Evolutionary conservation across 768 basidiomycete genomes (phyloP).

Genomic region (Leucosporidium scottii): DNA sequence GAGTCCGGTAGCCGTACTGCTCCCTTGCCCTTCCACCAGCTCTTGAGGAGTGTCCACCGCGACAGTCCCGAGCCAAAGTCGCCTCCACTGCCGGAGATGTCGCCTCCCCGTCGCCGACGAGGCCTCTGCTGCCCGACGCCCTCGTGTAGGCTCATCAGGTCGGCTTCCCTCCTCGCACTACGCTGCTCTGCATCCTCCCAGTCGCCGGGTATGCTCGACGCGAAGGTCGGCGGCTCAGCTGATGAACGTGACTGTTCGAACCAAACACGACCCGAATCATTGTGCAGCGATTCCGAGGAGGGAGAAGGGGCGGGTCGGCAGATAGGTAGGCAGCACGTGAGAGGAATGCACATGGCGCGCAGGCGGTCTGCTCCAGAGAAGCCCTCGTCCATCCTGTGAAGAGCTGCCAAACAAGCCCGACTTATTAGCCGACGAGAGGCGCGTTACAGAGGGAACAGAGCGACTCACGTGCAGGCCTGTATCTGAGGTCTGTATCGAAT

Average conservation of each 20-base stretch:
- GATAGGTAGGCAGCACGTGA: constrained; percentile 15
- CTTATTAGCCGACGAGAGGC: not conserved
- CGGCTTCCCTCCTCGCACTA: constrained; percentile 4
- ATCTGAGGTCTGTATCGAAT: not conserved
- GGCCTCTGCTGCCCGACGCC: not conserved
- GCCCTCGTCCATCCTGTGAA: constrained; percentile 14
- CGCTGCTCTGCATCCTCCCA: constrained; percentile 4
- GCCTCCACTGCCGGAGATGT: constrained; percentile 22
- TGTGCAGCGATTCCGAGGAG: constrained; percentile 8
- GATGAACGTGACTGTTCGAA: constrained; percentile 1
- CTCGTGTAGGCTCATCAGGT: constrained; percentile 13
- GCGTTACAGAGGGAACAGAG: not conserved
- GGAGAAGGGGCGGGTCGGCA: constrained; percentile 8
- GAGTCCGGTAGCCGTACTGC: constrained; percentile 17
- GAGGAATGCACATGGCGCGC: constrained; percentile 6
- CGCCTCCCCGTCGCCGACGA: not conserved
- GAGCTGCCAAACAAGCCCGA: not conserved
- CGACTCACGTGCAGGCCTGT: not conserved
- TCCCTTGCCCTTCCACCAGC: constrained; percentile 18
- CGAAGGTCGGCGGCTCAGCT: not conserved
- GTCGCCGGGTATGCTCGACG: not conserved
- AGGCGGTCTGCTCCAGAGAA: constrained; percentile 19
- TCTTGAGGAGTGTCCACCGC: constrained; percentile 20
- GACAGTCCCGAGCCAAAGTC: constrained; percentile 17
- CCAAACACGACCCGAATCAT: constrained; percentile 1